A percentile compares a stretch with the other conserved stretches of the same genome.
These are phyloP conservation scores for Taphrina sp. DNA, from an alignment of 1,139 yeast genomes.

Conservation along the genomic window DNA sequence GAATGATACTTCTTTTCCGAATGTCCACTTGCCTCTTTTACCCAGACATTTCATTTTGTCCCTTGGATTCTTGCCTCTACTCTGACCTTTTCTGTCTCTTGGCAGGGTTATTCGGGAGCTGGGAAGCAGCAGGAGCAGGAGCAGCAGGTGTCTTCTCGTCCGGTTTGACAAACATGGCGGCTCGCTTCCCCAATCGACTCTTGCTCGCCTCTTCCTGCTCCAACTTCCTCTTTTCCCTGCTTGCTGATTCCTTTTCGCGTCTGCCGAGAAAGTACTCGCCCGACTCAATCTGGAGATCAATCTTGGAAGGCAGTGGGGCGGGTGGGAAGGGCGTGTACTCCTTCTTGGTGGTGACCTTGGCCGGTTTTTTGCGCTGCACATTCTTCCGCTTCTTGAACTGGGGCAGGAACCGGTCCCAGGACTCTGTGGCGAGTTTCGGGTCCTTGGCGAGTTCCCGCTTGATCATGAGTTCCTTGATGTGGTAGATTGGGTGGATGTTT, in stretches of 20 bases:
- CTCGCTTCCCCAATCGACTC: conserved; percentile 64
- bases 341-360: conserved; percentile 69
- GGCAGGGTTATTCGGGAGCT: too few species aligned
- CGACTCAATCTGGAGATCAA: conserved; percentile 94
- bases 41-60: too few species aligned
- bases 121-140: too few species aligned
- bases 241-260: conserved; percentile 62
- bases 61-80: too few species aligned
- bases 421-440: conserved; percentile 92
- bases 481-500: conserved; percentile 93
- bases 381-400: conserved; percentile 95
- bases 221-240: conserved; percentile 54
- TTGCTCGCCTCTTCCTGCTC: conserved; percentile 74
- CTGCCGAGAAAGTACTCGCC: conserved; percentile 96
- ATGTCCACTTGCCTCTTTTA: too few species aligned
- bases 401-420: conserved; percentile 96
- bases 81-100: too few species aligned
- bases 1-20: too few species aligned
- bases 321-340: conserved; percentile 99
- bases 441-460: conserved; percentile 90
- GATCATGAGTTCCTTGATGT: conserved; percentile 94
- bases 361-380: conserved; percentile 89
- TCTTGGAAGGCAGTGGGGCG: conserved; percentile 91
- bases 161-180: conserved; percentile 81
- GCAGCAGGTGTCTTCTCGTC: conserved; percentile 56